Evolutionary conservation across 2,329 filamentous ascomycete genomes (phyloP), one percentile per base, ranked within the genome.

Genomic region (Sporothrix curviconia): DNA sequence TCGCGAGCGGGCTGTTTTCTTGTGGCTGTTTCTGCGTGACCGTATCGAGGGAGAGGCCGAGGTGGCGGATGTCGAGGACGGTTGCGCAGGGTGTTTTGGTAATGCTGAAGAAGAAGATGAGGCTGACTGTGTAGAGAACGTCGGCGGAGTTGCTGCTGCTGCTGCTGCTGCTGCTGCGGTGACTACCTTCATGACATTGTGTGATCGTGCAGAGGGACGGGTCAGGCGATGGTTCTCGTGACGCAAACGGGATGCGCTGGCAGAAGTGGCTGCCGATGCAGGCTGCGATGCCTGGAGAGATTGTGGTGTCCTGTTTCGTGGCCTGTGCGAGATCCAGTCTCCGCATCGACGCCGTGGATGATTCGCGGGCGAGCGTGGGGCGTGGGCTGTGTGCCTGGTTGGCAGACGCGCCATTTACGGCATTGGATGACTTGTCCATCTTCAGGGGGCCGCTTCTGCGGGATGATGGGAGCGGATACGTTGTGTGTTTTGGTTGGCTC

Each of bases 21-120:
- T 78, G 55, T 74, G 68, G 68, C 84, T 89, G 68, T 81, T 84
- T 69, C 85, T 86, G 65, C 85, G 82, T 59, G 85, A 84, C 64
- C 80, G 76, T 52, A 76, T 50, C 15, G 28, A 42, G 4, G 60
- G 28, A 3, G 51, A 44, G 42, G 52, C 24, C 4, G 57, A 58
- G 7, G 22, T 4, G 43, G 25, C 17, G 17, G 55, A 25, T 76
- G 55, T 69, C 69, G 24, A 68, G 61, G 46, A 65, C 67, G 56
- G 63, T 71, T 61, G 69, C 69, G 61, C 64, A 64, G 55, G 32
- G 40, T 53, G 32, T 32, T 44, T 42, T 49, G 49, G 34, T 28
- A 24, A 39, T 32, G 37, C 34, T 49, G 54, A 34, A 7, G 46
- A 56, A 8, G 55, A 25, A 4, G 55, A 30, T 15, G 55, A 43